Evolutionary conservation across 495 filamentous ascomycete genomes (phyloP).

Genomic region (Cercophora samala): DNA sequence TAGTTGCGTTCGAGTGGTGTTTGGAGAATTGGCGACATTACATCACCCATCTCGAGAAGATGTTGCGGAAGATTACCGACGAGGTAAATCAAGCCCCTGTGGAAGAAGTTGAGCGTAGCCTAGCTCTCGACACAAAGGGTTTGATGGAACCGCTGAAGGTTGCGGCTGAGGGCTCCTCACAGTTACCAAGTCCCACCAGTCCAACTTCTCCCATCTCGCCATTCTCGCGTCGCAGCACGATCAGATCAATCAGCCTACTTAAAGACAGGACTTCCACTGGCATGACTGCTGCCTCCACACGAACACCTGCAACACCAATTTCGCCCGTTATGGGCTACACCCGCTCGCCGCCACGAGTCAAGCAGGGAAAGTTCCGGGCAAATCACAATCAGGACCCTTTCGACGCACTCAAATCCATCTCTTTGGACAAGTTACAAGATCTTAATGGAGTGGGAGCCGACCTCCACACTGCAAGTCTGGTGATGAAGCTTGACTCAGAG

Average conservation of each 20-base stretch:
- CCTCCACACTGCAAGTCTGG: background rate
- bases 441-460: conserved; percentile 1
- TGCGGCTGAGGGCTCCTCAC: background rate
- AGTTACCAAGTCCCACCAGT: background rate
- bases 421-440: background rate
- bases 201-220: background rate
- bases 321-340: background rate
- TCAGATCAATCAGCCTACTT: background rate
- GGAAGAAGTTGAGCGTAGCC: background rate
- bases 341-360: background rate
- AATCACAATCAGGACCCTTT: background rate
- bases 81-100: background rate
- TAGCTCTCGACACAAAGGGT: background rate
- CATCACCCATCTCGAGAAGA: background rate
- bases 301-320: background rate
- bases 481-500: background rate
- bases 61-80: background rate
- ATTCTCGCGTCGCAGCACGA: background rate
- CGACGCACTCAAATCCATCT: background rate
- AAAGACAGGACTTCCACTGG: background rate
- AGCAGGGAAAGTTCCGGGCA: background rate
- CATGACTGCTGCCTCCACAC: background rate
- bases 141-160: background rate
- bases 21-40: conserved; percentile 1
- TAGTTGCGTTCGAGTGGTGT: conserved; percentile 4